These are phyloP conservation scores for Bipolaris victoriae DNA, from an alignment of 2,329 filamentous ascomycete species.

Conservation along the genomic window DNA sequence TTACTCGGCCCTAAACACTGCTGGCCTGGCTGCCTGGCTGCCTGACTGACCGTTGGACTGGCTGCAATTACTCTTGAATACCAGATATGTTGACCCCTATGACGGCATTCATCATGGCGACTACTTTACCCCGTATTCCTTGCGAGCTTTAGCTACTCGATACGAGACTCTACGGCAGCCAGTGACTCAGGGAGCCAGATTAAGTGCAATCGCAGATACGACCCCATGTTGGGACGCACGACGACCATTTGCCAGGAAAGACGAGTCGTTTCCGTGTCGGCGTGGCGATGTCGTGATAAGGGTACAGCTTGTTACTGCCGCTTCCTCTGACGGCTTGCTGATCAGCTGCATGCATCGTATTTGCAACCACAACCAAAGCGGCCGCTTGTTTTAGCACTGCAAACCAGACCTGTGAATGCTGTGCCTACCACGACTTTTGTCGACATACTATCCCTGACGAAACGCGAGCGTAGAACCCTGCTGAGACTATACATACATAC, in stretches of 20 bases:
- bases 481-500: not conserved
- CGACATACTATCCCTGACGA: not conserved
- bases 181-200: conserved; percentile 26
- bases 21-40: not conserved
- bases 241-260: conserved; percentile 8
- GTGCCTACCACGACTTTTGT: not conserved
- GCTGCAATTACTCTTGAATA: too few relatives aligned
- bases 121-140: conserved; percentile 8
- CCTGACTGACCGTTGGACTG: not conserved
- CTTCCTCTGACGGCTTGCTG: conserved; percentile 1
- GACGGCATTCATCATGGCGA: conserved; percentile 2
- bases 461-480: not conserved
- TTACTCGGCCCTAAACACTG: too few relatives aligned
- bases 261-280: not conserved
- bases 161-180: conserved; percentile 18
- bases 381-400: not conserved
- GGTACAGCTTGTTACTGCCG: not conserved
- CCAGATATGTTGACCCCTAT: too few relatives aligned
- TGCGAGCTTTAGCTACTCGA: conserved; percentile 5
- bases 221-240: conserved; percentile 3
- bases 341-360: not conserved
- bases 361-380: not conserved
- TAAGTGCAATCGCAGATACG: conserved; percentile 30
- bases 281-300: not conserved
- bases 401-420: not conserved